A percentile compares a stretch with the other conserved stretches of the same genome.
Conservation (phyloP, 805 yeast species). For the Hanseniaspora lachancei region DNA sequence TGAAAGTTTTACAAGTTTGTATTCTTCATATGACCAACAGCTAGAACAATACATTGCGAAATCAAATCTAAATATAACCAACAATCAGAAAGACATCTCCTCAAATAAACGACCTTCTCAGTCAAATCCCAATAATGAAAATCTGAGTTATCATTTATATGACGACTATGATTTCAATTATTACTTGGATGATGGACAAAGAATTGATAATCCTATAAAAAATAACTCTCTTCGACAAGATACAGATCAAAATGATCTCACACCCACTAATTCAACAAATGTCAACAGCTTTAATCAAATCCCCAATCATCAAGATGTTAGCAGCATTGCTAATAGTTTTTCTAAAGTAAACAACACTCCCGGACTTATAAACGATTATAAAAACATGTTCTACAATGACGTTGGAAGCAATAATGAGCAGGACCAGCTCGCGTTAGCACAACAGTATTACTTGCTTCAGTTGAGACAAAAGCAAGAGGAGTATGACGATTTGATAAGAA, state of each 20-base stretch:
- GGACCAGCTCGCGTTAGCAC: slow-evolving; percentile 3
- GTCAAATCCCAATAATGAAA: background rate
- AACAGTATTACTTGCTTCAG: slow-evolving; percentile 8
- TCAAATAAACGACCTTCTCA: background rate
- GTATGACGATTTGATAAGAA: background rate
- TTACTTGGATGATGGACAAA: slow-evolving; percentile 3
- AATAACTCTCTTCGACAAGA: background rate
- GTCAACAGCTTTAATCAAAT: background rate
- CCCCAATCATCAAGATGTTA: background rate
- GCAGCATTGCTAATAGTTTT: background rate
- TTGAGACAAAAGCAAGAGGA: slow-evolving; percentile 3
- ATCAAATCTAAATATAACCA: background rate
- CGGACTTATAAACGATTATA: background rate
- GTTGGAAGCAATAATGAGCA: background rate
- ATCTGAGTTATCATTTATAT: slow-evolving; percentile 6
- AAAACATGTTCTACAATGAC: background rate
- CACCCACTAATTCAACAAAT: background rate
- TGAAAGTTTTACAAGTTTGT: background rate
- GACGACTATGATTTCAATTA: slow-evolving; percentile 11
- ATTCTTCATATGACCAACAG: slow-evolving; percentile 6
- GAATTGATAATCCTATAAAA: background rate
- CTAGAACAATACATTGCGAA: background rate
- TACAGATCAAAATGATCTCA: background rate
- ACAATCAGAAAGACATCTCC: background rate
- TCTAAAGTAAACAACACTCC: background rate